Evolutionary conservation across 2,329 filamentous ascomycete genomes (phyloP).

Genomic region (Pestalotiopsis sp.): DNA sequence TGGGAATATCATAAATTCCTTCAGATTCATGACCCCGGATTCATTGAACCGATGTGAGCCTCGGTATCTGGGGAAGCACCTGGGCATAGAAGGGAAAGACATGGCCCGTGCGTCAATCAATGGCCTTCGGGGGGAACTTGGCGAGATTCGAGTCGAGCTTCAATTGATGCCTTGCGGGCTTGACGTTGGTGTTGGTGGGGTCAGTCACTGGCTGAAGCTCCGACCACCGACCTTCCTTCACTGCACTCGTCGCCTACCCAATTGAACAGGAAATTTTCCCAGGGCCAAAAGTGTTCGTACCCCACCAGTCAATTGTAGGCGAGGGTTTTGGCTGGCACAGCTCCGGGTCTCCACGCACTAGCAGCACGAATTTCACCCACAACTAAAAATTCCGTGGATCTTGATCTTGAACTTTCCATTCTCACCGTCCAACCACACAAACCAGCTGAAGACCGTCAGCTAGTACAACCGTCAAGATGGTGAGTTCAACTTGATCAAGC

Average conservation of each 20-base stretch:
- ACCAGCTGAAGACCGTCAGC: conserved; percentile 33
- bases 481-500: conserved; percentile 54
- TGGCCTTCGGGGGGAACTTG: no score
- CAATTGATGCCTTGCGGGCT: no score
- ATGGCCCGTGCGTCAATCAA: neutral
- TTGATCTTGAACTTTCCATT: conserved; percentile 15
- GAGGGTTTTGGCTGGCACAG: conserved; percentile 18
- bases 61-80: conserved; percentile 3
- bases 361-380: conserved; percentile 18
- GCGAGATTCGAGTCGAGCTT: no score
- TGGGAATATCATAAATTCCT: neutral
- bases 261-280: conserved; percentile 26
- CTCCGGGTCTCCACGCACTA: conserved; percentile 2
- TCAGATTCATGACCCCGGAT: conserved; percentile 3
- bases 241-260: conserved; percentile 2
- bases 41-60: conserved; percentile 9
- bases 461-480: conserved; percentile 67
- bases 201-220: neutral
- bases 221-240: neutral
- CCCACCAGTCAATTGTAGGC: conserved; percentile 32
- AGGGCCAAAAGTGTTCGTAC: conserved; percentile 35
- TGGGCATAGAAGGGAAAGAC: neutral
- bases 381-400: conserved; percentile 15
- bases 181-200: neutral
- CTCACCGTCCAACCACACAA: conserved; percentile 17